Evolutionary conservation across 768 basidiomycete genomes (phyloP).

Genomic region (Auricularia sp.): DNA sequence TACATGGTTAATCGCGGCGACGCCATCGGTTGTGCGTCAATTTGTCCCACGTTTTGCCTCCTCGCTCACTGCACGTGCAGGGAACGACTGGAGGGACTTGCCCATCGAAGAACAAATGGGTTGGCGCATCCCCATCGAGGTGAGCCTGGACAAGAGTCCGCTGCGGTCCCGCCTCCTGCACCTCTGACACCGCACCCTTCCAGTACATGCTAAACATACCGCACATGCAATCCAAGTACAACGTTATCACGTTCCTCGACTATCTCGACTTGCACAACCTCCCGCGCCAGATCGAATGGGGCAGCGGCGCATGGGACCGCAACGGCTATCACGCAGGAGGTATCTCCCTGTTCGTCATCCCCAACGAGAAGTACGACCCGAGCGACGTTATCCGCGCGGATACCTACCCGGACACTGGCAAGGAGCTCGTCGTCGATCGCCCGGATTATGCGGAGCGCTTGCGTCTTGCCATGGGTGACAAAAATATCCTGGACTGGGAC

Average conservation of each 20-base stretch:
- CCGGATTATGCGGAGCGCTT: constrained; percentile 13
- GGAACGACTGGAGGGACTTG: constrained; percentile 31
- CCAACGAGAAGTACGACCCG: constrained; percentile 33
- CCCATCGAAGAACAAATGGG: constrained; percentile 22
- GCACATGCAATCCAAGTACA: constrained; percentile 25
- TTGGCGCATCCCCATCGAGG: constrained; percentile 15
- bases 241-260: constrained; percentile 33
- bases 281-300: constrained; percentile 23
- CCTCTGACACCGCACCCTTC: constrained; percentile 10
- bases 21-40: constrained; percentile 20
- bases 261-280: constrained; percentile 32
- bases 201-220: constrained; percentile 33
- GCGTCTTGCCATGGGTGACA: constrained; percentile 13
- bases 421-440: constrained; percentile 14
- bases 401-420: constrained; percentile 15
- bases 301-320: constrained; percentile 30
- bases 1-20: constrained; percentile 37
- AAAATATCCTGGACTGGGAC: constrained; percentile 19
- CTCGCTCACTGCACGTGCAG: neutral
- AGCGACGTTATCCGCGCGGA: constrained; percentile 28
- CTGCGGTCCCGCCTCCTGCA: neutral
- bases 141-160: neutral
- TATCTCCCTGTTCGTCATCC: constrained; percentile 24
- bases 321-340: constrained; percentile 21
- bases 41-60: neutral